Conservation (phyloP, 352 stramenopile genomes). For the Pythium rishiriense region DNA sequence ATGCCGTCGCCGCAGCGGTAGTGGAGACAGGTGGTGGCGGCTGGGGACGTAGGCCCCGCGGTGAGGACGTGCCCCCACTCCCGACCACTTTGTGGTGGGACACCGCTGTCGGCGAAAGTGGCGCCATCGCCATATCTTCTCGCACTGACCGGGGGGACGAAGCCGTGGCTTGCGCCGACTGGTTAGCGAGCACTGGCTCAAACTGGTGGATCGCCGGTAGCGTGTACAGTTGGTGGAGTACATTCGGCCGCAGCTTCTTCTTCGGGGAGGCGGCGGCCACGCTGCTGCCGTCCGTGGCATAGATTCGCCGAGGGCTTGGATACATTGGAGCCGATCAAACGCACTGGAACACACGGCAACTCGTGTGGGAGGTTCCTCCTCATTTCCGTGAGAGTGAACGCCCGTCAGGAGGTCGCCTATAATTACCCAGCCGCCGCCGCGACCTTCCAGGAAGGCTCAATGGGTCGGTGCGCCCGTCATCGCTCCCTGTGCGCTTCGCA, state of each 20-base stretch:
- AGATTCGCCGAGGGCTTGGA: constrained; percentile 20
- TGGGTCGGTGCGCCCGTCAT: too few relatives aligned
- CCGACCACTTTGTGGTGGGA: background rate
- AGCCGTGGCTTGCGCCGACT: background rate
- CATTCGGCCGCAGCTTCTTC: constrained; percentile 40
- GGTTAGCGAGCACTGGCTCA: constrained; percentile 40
- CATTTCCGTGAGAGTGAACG: too few relatives aligned
- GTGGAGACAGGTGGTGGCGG: constrained; percentile 20
- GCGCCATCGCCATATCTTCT: background rate
- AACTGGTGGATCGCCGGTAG: constrained; percentile 67
- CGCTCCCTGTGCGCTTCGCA: too few relatives aligned
- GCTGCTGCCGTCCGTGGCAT: constrained; percentile 12
- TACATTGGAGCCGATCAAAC: too few relatives aligned
- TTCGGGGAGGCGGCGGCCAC: constrained; percentile 33
- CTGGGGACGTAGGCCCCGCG: constrained; percentile 35
- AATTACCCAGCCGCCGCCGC: too few relatives aligned
- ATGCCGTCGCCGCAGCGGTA: constrained; percentile 35
- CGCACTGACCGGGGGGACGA: background rate
- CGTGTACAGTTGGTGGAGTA: constrained; percentile 44
- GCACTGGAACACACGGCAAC: too few relatives aligned
- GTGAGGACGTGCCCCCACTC: constrained; percentile 20
- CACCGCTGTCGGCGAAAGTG: background rate
- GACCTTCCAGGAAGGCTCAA: too few relatives aligned
- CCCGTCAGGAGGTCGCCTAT: too few relatives aligned
- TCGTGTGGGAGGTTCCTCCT: too few relatives aligned